A percentile compares a stretch with the other conserved stretches of the same genome.
Conservation (phyloP, 768 basidiomycete genomes). For the Infundibulicybe gibba region DNA sequence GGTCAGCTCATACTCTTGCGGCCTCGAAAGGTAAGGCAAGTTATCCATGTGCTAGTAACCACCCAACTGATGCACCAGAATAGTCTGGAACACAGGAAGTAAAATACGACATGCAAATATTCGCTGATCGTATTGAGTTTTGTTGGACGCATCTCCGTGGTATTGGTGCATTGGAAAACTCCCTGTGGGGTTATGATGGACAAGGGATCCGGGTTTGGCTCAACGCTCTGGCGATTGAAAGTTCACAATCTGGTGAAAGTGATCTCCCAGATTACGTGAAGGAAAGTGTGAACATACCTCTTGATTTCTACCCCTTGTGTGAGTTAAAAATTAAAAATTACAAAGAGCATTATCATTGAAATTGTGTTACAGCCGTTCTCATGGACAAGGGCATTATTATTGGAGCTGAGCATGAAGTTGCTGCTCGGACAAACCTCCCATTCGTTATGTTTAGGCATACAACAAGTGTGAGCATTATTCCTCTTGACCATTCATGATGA, state of each 20-base stretch:
- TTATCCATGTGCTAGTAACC: not conserved
- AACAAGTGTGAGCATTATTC: conserved; percentile 74
- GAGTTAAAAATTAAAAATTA: conserved; percentile 26
- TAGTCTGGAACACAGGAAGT: conserved; percentile 86
- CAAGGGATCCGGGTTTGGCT: conserved; percentile 89
- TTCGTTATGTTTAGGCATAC: conserved; percentile 92
- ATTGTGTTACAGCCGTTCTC: conserved; percentile 65
- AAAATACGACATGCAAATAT: conserved; percentile 95
- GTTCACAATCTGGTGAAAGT: conserved; percentile 33
- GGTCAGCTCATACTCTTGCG: conserved; percentile 86
- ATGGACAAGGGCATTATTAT: conserved; percentile 99
- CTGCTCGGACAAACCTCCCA: conserved; percentile 68
- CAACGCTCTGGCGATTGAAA: conserved; percentile 90
- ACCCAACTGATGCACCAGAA: not conserved
- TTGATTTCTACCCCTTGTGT: conserved; percentile 98
- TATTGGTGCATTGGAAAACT: conserved; percentile 92
- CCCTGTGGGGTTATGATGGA: conserved; percentile 96
- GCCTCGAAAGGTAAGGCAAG: conserved; percentile 66
- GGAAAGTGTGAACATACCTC: conserved; percentile 88
- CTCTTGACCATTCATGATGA: not conserved
- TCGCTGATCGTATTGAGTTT: conserved; percentile 95
- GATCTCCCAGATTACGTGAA: conserved; percentile 55
- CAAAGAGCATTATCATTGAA: no score
- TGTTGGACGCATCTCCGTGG: conserved; percentile 98
- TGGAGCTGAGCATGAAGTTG: conserved; percentile 88